Evolutionary conservation across 2,329 filamentous ascomycete genomes (phyloP), one percentile per base, ranked within the genome.

Genomic region (Aschersonia sp.): DNA sequence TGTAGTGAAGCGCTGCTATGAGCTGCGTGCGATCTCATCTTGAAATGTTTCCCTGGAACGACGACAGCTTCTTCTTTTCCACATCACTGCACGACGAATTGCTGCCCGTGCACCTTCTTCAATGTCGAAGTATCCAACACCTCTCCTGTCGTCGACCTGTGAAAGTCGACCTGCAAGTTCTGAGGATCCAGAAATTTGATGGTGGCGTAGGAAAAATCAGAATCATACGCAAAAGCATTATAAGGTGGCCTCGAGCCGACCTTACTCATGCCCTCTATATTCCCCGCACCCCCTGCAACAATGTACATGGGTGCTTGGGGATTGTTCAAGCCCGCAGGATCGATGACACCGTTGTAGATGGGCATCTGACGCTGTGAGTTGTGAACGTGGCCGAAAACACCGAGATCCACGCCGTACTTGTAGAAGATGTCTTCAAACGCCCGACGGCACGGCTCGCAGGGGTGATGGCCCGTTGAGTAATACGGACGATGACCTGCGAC

Each of bases 341-440:
- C 68, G 0, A 57, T 58, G 0, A 55, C 57, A 51, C 56, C 54
- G 50, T 67, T 63, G 57, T 59, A 59, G 2, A 64, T 58, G 30
- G 62, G 72, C 55, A 64, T 51, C 53, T 77, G 74, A 1, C 76
- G 69, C 61, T 79, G 74, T 30, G 72, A 70, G 59, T 76, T 77
- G 59, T 79, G 75, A 10, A 76, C 72, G 54, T 80, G 75, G 2
- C 75, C 76, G 52, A 77, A 75, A 5, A 79, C 62, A 30, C 60
- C 74, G 4, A 78, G 58, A 52, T 80, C 76, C 28, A 80, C 75
- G 31, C 74, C 74, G 56, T 78, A 76, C 46, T 68, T 65, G 59
- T 76, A 74, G 5, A 79, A 58, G 3, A 78, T 56, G 0, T 62
- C 59, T 61, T 80, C 75, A 49, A 78, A 79, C 1, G 73, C 74